Base-by-base conservation (phyloP, 108 stramenopile genomes). In the Pseudonitzschia multiseries region DNA sequence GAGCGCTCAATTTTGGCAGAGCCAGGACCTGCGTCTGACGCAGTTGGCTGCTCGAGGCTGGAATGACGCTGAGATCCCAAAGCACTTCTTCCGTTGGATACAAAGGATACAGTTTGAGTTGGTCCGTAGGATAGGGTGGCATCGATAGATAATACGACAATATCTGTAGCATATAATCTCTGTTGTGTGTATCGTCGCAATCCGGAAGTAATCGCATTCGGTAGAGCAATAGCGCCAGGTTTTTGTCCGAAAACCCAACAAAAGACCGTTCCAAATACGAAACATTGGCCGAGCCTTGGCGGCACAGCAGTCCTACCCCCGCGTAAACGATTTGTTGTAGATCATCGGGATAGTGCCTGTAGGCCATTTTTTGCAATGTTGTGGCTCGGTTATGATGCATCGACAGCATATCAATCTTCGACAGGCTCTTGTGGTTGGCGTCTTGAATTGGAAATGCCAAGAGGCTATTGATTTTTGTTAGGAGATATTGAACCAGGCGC, bases 11-110 rank as follows among this genome's bases (percentile, higher is more conserved):
- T 74, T 97, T 97, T 29, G 98, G 98, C 36, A 99, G 72, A 8
- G 93, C 87, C 53, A 97, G 64, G 15, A 89, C 92, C 61, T 71
- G 67, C n/a, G 71, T 65, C 27, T 68, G 32, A 6, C 74, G 73
- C 40, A 78, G 61, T 13, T 71, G 52, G 62, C 57, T 22, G 52
- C 67, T 78, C 33, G 86, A 82, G 12, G 88, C 83, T 22, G 92
- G 90, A 57, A 83, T 84, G 53, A 89, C 77, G 53, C 83, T 81
- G 24, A 82, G 80, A 80, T 97, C 96, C 95, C 93, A 99, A 17
- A 99, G 73, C n/a, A 96, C 60, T 9, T 68, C 53, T 77, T 99
- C 97, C 10, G 88, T 93, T 3, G 98, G 97, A 69, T 92, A 97
- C 31, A 99, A 72, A 20, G 98, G 96, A 36, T 86, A 83, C 13